Conservation (phyloP, 2,329 filamentous ascomycete species). For the Taxawa tesnikishii region DNA sequence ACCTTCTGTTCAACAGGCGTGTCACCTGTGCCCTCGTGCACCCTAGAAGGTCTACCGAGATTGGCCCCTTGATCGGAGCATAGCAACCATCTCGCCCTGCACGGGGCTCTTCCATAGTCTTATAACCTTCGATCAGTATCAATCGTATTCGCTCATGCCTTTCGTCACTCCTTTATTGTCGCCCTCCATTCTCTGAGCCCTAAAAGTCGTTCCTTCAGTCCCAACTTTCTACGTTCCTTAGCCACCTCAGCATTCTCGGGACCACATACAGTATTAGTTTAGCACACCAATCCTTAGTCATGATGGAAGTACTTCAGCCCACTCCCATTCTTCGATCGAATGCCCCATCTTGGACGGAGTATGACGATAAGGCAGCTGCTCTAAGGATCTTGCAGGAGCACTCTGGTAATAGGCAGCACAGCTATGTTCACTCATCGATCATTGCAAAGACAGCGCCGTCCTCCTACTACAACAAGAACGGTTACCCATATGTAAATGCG, state of each 20-base stretch:
- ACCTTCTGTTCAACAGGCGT: background rate
- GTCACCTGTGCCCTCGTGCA: constrained; percentile 2
- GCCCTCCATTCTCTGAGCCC: constrained; percentile 17
- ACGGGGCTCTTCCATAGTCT: background rate
- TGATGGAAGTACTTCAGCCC: constrained; percentile 17
- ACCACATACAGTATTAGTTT: constrained; percentile 15
- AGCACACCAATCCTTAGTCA: constrained; percentile 19
- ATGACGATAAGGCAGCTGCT: constrained; percentile 13
- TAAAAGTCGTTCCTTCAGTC: constrained; percentile 29
- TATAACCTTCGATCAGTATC: constrained; percentile 4
- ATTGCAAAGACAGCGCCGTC: constrained; percentile 19
- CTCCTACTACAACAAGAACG: constrained; percentile 17
- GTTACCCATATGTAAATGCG: too few species aligned
- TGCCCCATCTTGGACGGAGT: constrained; percentile 21
- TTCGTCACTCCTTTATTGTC: constrained; percentile 19
- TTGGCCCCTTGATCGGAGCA: constrained; percentile 2
- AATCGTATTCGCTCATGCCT: constrained; percentile 4
- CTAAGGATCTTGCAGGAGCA: constrained; percentile 28
- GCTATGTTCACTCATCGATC: constrained; percentile 9
- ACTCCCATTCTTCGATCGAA: constrained; percentile 30
- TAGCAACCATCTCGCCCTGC: background rate
- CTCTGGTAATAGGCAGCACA: constrained; percentile 27
- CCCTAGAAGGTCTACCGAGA: constrained; percentile 5
- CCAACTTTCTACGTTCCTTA: constrained; percentile 31
- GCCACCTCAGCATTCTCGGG: constrained; percentile 27